Conservation (phyloP, 352 stramenopile genomes). For the Pythium coloratum region DNA sequence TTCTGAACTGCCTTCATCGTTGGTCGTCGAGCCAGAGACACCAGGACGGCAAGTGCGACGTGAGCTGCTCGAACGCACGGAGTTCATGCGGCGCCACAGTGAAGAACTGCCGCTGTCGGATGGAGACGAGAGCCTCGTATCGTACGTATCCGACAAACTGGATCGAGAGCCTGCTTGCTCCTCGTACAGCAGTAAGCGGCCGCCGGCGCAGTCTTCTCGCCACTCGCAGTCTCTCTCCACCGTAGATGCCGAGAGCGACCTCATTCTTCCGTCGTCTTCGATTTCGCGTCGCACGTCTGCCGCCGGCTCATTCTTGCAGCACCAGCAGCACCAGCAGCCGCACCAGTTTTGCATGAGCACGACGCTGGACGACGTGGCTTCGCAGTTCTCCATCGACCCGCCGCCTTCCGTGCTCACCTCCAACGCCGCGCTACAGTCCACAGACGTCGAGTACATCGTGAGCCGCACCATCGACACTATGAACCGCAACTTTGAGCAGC, state of each 20-base stretch:
- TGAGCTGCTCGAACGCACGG: slow-evolving; percentile 23
- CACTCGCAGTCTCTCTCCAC: slow-evolving; percentile 1
- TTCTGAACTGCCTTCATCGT: not conserved
- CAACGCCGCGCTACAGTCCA: slow-evolving; percentile 30
- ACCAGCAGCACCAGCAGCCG: not conserved
- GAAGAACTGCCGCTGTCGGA: slow-evolving; percentile 25
- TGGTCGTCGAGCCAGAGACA: slow-evolving; percentile 15
- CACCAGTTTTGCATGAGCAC: slow-evolving; percentile 12
- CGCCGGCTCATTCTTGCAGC: not conserved
- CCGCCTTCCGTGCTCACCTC: slow-evolving; percentile 10
- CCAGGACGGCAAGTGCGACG: slow-evolving; percentile 22
- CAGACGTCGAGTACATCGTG: slow-evolving; percentile 65
- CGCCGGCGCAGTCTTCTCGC: not conserved
- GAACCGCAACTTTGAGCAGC: slow-evolving; percentile 67
- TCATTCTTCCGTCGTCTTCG: not conserved
- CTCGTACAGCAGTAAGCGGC: slow-evolving; percentile 1
- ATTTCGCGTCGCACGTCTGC: not conserved
- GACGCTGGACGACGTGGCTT: slow-evolving; percentile 29
- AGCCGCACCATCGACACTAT: slow-evolving; percentile 66
- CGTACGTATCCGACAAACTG: slow-evolving; percentile 21
- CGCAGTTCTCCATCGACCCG: slow-evolving; percentile 29
- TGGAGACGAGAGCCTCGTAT: slow-evolving; percentile 18
- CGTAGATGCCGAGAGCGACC: slow-evolving; percentile 4
- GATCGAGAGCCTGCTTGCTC: not conserved
- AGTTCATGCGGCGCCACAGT: slow-evolving; percentile 30